Evolutionary conservation across 2,329 filamentous ascomycete genomes (phyloP), one percentile per base, ranked within the genome.

Genomic region (Penicillium sp.): DNA sequence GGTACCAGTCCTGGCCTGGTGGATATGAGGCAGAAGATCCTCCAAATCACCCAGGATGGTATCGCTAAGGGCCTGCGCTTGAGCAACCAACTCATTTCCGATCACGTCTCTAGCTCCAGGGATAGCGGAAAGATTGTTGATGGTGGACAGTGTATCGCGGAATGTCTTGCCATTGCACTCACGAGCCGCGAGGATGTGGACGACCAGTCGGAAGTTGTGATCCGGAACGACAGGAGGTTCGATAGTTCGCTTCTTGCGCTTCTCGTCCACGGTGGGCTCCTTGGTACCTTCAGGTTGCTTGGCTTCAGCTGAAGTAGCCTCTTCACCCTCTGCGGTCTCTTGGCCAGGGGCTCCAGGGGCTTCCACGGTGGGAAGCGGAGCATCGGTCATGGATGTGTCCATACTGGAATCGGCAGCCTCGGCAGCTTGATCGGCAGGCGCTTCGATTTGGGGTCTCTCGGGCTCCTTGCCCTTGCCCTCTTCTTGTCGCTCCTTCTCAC

Each of bases 91-190:
- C 70, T 98, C 91, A 58, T 87, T 84, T n/a, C 93, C 93, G 66
- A 98, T 97, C 10, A 88, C 78, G 46, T 86, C 81, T 70, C 94
- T 93, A 17, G 91, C 89, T 12, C 86, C 88, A 15, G 91, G 89
- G 53, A 98, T 93, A 34, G 87, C 84, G 5, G 90, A 97, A 38
- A 98, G 78, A 63, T 97, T 96, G 73, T 95, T 97, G 75, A 98
- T 95, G n/a, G 94, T 94, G 15, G 91, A 93, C 47, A 98, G 80
- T 0, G 93, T 97, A 69, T 97, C 94, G 65, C 93, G 87, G 77
- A 98, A 98, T 0, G 93, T 97, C 75, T 95, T 96, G 55, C 88
- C 90, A 64, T 88, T 95, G 72, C 93, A 98, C 69, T 98, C 93
- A 43, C 90, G 85, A 55, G 91, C 91, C 38, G 95, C 88, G 57